Conservation (phyloP, 345 rosid species). For the Erodium maritimum region DNA sequence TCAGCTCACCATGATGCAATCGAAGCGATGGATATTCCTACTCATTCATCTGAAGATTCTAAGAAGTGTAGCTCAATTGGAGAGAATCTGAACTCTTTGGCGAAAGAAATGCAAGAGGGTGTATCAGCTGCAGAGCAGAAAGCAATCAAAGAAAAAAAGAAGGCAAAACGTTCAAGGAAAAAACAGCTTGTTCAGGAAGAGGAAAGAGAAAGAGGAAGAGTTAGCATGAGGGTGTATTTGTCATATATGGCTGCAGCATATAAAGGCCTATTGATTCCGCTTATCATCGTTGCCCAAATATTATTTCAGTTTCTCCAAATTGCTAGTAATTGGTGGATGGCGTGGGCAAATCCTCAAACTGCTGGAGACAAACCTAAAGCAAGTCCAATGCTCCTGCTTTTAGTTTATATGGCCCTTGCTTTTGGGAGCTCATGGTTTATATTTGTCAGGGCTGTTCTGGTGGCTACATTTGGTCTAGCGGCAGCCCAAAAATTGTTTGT, state of each 20-base stretch:
- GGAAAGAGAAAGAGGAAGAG: slow-evolving; percentile 93
- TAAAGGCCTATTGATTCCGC: slow-evolving; percentile 82
- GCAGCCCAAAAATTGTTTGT: slow-evolving; percentile 92
- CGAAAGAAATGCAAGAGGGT: slow-evolving; percentile 81
- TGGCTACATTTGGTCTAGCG: slow-evolving; percentile 93
- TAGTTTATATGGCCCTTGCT: slow-evolving; percentile 91
- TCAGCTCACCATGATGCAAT: slow-evolving; percentile 98
- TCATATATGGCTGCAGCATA: slow-evolving; percentile 98
- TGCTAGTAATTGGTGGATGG: slow-evolving; percentile 99
- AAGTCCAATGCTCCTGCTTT: slow-evolving; percentile 64
- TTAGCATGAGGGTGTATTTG: slow-evolving; percentile 92
- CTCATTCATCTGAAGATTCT: slow-evolving; percentile 73
- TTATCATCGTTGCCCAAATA: slow-evolving; percentile 74
- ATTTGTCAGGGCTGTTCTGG: slow-evolving; percentile 91
- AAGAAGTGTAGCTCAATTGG: slow-evolving; percentile 45
- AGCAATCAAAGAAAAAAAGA: slow-evolving; percentile 75
- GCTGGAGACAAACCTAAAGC: slow-evolving; percentile 87
- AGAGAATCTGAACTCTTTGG: slow-evolving; percentile 52
- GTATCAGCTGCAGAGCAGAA: slow-evolving; percentile 69
- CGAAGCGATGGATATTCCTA: slow-evolving; percentile 90
- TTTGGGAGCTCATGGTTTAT: slow-evolving; percentile 97
- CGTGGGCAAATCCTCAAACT: slow-evolving; percentile 99
- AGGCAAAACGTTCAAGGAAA: slow-evolving; percentile 73
- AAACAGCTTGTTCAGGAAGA: slow-evolving; percentile 98
- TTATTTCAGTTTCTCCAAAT: slow-evolving; percentile 95